phyloP scores from a whole-genome alignment of 2,329 filamentous ascomycete species.

The Geosmithia flava region DNA sequence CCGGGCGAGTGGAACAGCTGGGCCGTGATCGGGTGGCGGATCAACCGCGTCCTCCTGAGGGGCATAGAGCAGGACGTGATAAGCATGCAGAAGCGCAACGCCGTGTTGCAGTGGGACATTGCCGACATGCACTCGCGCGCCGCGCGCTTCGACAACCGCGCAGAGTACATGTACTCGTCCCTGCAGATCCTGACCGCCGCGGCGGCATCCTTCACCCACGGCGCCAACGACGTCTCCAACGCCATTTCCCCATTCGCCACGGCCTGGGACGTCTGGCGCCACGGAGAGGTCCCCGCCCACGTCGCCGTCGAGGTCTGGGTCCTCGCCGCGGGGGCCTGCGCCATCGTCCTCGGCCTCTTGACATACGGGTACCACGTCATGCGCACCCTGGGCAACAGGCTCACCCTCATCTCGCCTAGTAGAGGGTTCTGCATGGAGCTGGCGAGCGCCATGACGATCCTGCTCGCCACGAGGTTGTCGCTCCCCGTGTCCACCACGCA shows the following conservation, averaged over 20 bases:
- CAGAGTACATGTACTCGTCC: constrained; percentile 36
- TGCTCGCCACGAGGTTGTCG: constrained; percentile 37
- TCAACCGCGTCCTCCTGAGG: constrained; percentile 28
- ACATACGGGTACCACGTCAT: constrained; percentile 54
- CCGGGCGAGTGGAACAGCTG: constrained; percentile 26
- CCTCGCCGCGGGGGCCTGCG: constrained; percentile 31
- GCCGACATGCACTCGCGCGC: constrained; percentile 35
- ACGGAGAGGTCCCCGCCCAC: constrained; percentile 21
- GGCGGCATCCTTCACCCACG: constrained; percentile 42
- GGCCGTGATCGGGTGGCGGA: constrained; percentile 24
- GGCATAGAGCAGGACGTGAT: constrained; percentile 37
- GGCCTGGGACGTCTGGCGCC: constrained; percentile 35
- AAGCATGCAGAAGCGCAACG: constrained; percentile 29
- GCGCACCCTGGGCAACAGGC: constrained; percentile 40
- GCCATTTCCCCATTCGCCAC: constrained; percentile 37
- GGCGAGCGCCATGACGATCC: constrained; percentile 36
- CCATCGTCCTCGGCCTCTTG: constrained; percentile 43
- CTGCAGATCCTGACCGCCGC: constrained; percentile 37
- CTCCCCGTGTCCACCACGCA: constrained; percentile 41
- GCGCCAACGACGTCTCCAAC: constrained; percentile 43
- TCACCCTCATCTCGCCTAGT: constrained; percentile 40
- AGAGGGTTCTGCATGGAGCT: constrained; percentile 40
- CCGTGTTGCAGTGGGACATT: constrained; percentile 33
- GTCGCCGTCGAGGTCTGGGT: constrained; percentile 35
- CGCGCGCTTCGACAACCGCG: constrained; percentile 38